phyloP scores from a whole-genome alignment of 2,329 filamentous ascomycete genomes.

The Alternaria sp. region DNA sequence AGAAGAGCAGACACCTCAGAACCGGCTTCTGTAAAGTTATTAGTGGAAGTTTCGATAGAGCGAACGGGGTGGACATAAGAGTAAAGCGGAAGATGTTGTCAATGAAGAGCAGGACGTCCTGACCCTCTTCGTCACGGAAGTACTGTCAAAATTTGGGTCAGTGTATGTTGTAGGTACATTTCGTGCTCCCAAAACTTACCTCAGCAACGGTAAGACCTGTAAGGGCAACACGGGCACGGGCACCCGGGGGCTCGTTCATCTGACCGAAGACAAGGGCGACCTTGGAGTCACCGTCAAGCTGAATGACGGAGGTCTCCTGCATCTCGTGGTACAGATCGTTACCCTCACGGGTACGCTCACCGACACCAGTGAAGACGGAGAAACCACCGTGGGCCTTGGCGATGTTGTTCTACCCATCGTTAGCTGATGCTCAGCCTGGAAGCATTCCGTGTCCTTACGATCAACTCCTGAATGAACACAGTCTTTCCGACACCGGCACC shows the following conservation, averaged over 20 bases:
- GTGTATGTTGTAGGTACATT: too few relatives aligned
- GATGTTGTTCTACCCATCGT: conserved; percentile 84
- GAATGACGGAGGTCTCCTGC: conserved; percentile 99
- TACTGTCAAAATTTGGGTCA: too few relatives aligned
- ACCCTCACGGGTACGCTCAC: conserved; percentile 99
- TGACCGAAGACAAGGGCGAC: conserved; percentile 99
- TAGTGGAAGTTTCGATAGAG: not conserved
- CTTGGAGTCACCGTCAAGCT: conserved; percentile 99
- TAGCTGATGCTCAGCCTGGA: conserved; percentile 20
- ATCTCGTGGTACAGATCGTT: conserved; percentile 99
- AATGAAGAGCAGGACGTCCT: conserved; percentile 99
- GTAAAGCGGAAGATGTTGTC: conserved; percentile 91
- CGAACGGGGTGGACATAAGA: not conserved
- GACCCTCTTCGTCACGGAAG: conserved; percentile 80
- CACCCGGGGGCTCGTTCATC: conserved; percentile 99
- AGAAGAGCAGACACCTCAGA: conserved; percentile 99
- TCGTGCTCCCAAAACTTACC: not conserved
- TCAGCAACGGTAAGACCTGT: conserved; percentile 65
- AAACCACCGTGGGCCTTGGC: conserved; percentile 99
- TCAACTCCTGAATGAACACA: conserved; percentile 99
- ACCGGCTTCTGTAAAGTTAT: conserved; percentile 71
- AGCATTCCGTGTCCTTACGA: conserved; percentile 63
- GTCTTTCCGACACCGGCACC: conserved; percentile 99
- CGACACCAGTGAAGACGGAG: conserved; percentile 99
- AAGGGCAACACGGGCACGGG: conserved; percentile 98